These are phyloP conservation scores for Neofusicoccum umdonicola DNA, from an alignment of 2,329 filamentous ascomycete species.

Conservation along the genomic window DNA sequence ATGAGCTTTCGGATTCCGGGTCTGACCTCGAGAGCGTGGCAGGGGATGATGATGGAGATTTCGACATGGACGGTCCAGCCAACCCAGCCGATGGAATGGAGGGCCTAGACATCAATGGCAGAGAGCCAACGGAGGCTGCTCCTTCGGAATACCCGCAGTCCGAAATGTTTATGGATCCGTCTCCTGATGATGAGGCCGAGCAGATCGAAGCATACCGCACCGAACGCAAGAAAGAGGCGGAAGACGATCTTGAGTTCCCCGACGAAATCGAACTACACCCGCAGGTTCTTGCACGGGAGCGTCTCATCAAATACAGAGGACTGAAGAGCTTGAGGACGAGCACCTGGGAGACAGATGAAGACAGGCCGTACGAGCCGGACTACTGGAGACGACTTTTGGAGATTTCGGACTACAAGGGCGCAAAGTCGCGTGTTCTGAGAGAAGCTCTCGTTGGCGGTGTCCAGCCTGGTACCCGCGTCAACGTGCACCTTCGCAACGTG, in stretches of 20 bases:
- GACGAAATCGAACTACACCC: slow-evolving; percentile 96
- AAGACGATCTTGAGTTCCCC: slow-evolving; percentile 92
- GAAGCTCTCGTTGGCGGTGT: slow-evolving; percentile 90
- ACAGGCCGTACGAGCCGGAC: slow-evolving; percentile 80
- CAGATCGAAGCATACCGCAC: slow-evolving; percentile 79
- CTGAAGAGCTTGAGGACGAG: slow-evolving; percentile 88
- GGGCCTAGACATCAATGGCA: slow-evolving; percentile 53
- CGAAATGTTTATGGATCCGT: slow-evolving; percentile 80
- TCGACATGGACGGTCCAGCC: slow-evolving; percentile 50
- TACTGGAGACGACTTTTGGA: slow-evolving; percentile 85
- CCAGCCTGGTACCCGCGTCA: slow-evolving; percentile 76
- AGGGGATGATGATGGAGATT: slow-evolving; percentile 56
- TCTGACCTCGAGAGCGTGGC: slow-evolving; percentile 67
- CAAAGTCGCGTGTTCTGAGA: slow-evolving; percentile 70
- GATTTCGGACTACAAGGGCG: slow-evolving; percentile 84
- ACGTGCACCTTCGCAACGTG: slow-evolving; percentile 68
- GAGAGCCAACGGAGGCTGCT: slow-evolving; percentile 68
- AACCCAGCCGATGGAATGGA: slow-evolving; percentile 82
- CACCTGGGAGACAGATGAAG: slow-evolving; percentile 84
- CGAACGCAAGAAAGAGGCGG: slow-evolving; percentile 73
- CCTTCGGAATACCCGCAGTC: slow-evolving; percentile 91
- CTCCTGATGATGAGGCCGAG: slow-evolving; percentile 78
- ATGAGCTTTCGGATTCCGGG: slow-evolving; percentile 76
- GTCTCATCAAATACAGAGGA: slow-evolving; percentile 81
- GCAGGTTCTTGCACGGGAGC: slow-evolving; percentile 78